Base-by-base conservation (phyloP, 75 land plant genomes). In the Picea sitchensis region DNA sequence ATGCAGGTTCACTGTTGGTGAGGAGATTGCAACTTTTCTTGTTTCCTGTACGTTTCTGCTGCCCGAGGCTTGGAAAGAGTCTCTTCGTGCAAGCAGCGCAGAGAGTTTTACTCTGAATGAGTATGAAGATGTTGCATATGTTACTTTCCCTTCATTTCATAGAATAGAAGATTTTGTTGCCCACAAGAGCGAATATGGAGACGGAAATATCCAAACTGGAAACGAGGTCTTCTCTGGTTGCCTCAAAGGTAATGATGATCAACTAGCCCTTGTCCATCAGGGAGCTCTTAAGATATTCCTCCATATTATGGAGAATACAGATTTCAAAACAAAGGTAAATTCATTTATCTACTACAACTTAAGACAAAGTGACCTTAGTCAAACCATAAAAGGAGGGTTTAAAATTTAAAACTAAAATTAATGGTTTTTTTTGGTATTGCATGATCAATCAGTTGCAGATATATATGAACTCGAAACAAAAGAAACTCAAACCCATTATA, bases 401-500 rank as follows among this genome's bases (percentile, higher is more conserved):
- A 44, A 4, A 12, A 71, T 71, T 20, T 9, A 61, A 18, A 61
- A 61, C n/a, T 21, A 1, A 61, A 17, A 61, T 61, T 21, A 9
- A 51, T 47, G 6, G 8, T 8, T 51, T 8, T 41, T 51, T 51
- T 51, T 51, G 11, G 56, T 51, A 51, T 51, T 51, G 12, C 56
- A 51, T 71, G 20, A 20, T 21, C 23, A 20, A 6, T 44, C 73
- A 71, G 73, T 38, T 71, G 54, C 51, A n/a, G 54, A n/a, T n/a
- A 38, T 38, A 38, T 44, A 71, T 71, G 51, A n/a, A 38, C 73
- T n/a, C n/a, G 11, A 71, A 9, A 51, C 56, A 44, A 8, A 71
- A 21, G 14, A 47, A 71, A 44, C 73, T 8, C 12, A 51, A 71
- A 71, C 4, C 11, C 12, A 77, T 88, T 71, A 82, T 92, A 1